Conservation (phyloP, 2,329 filamentous ascomycete genomes). For the Fusarium domesticum region DNA sequence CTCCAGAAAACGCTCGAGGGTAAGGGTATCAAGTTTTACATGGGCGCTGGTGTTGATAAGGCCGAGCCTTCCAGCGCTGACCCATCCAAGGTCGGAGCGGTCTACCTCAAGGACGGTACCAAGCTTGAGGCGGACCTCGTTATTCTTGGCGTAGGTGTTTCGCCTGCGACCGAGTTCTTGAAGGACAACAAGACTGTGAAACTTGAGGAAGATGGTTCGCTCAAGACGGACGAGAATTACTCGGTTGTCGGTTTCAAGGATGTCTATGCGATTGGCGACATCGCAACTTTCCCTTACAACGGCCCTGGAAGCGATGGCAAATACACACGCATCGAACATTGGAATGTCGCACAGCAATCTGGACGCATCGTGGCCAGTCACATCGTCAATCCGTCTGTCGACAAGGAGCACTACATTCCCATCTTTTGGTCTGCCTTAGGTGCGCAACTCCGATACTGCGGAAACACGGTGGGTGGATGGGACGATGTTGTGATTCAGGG, state of each 20-base stretch:
- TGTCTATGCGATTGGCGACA: slow-evolving; percentile 92
- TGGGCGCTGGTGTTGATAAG: slow-evolving; percentile 78
- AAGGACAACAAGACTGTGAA: slow-evolving; percentile 65
- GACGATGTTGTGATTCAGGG: slow-evolving; percentile 83
- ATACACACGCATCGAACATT: slow-evolving; percentile 86
- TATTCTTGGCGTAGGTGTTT: slow-evolving; percentile 85
- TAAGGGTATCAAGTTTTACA: slow-evolving; percentile 84
- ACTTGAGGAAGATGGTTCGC: slow-evolving; percentile 80
- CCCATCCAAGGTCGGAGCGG: slow-evolving; percentile 70
- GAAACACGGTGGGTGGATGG: slow-evolving; percentile 76
- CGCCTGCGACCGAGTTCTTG: slow-evolving; percentile 80
- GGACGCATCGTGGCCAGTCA: slow-evolving; percentile 76
- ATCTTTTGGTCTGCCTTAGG: slow-evolving; percentile 97
- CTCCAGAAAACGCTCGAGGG: slow-evolving; percentile 78
- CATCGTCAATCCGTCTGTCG: slow-evolving; percentile 64
- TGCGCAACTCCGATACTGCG: slow-evolving; percentile 87
- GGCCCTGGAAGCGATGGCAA: slow-evolving; percentile 78
- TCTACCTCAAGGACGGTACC: slow-evolving; percentile 83
- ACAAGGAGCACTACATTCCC: slow-evolving; percentile 75
- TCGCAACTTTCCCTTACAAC: slow-evolving; percentile 90
- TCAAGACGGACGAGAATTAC: slow-evolving; percentile 78
- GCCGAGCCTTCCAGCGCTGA: slow-evolving; percentile 69
- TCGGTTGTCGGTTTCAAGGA: slow-evolving; percentile 71
- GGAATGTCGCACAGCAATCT: slow-evolving; percentile 95
- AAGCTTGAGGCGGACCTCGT: slow-evolving; percentile 83